These are phyloP conservation scores for Lepiota brunneoincarnata DNA, from an alignment of 768 basidiomycete genomes.

Conservation along the genomic window DNA sequence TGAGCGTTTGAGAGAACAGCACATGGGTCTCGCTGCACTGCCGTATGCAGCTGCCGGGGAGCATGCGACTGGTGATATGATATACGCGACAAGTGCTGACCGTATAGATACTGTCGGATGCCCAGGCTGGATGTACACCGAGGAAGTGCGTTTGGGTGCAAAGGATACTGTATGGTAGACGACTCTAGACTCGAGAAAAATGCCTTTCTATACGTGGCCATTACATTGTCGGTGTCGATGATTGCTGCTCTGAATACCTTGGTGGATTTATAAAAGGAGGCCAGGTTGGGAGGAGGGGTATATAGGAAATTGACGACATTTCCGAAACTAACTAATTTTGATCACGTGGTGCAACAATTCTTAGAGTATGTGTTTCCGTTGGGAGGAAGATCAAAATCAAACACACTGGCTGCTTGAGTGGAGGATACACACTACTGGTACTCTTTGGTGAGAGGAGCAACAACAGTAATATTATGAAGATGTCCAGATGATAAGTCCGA, in stretches of 20 bases:
- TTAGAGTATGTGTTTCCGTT: too few relatives aligned
- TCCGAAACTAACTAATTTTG: too few relatives aligned
- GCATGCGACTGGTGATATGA: neutral
- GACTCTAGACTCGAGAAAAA: neutral
- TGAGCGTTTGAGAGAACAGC: neutral
- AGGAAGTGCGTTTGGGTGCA: neutral
- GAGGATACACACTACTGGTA: too few relatives aligned
- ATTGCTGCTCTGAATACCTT: conserved; percentile 3
- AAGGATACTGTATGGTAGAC: neutral
- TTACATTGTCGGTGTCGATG: conserved; percentile 5
- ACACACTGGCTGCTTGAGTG: too few relatives aligned
- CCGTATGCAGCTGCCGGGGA: neutral
- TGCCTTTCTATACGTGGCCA: neutral
- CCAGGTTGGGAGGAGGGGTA: too few relatives aligned
- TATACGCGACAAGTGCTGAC: conserved; percentile 1
- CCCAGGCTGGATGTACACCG: neutral
- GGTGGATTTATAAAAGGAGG: too few relatives aligned
- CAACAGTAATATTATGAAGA: too few relatives aligned
- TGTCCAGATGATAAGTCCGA: too few relatives aligned
- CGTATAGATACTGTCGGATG: conserved; percentile 7
- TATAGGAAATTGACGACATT: too few relatives aligned
- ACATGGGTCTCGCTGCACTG: neutral
- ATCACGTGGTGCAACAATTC: too few relatives aligned
- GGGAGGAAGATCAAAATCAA: too few relatives aligned
- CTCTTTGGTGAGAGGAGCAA: too few relatives aligned